Evolutionary conservation across 441 rosid species (phyloP).

Genomic region (Adansonia gregorii): DNA sequence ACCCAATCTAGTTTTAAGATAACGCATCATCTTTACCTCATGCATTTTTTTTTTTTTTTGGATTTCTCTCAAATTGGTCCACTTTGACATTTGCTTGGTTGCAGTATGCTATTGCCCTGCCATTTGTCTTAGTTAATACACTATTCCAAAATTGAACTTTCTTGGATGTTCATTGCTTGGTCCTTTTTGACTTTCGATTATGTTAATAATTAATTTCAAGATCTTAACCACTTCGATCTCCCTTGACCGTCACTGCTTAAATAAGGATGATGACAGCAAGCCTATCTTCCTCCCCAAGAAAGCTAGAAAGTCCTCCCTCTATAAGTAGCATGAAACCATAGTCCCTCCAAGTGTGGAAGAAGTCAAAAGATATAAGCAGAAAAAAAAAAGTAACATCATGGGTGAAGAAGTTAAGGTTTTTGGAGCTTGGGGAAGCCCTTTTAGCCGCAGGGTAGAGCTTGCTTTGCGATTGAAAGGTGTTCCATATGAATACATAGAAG

Average conservation of each 20-base stretch:
- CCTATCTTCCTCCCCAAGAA: neutral
- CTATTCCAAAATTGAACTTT: neutral
- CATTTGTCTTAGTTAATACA: neutral
- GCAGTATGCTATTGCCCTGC: no score
- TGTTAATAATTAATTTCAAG: neutral
- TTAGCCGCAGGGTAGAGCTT: conserved; percentile 58
- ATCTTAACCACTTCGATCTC: neutral
- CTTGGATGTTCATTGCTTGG: neutral
- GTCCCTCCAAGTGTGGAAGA: neutral
- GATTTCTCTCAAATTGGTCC: neutral
- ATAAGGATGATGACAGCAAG: neutral
- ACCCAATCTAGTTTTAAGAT: no score
- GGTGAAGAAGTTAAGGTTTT: conserved; percentile 53
- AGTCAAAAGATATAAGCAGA: no score
- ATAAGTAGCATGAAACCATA: neutral
- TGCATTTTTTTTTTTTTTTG: no score
- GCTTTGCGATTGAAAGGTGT: conserved; percentile 69
- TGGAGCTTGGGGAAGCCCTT: conserved; percentile 71
- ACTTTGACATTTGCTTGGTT: neutral
- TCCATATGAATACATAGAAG: conserved; percentile 54
- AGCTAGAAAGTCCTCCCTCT: neutral
- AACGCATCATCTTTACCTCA: no score
- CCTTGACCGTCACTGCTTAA: neutral
- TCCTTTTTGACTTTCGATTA: neutral
- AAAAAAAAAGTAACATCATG: conserved; percentile 1